phyloP scores from a whole-genome alignment of 345 rosid species.

The Heritiera littoralis region DNA sequence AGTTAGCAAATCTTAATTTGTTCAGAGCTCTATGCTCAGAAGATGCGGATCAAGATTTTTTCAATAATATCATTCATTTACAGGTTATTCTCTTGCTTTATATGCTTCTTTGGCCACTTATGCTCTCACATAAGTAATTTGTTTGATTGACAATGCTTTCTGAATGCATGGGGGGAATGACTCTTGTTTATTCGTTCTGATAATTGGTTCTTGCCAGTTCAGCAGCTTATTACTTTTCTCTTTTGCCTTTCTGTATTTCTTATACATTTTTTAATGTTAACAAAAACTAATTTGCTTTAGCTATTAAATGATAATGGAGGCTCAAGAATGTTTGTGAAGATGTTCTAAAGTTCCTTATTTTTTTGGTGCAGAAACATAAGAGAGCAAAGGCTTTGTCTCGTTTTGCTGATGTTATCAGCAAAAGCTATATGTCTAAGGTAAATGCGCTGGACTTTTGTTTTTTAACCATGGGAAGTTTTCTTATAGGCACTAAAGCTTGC shows the following conservation, averaged over 20 bases:
- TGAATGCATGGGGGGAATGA: background rate
- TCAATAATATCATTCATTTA: slow-evolving; percentile 68
- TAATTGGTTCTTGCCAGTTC: background rate
- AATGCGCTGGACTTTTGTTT: background rate
- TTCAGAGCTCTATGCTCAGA: slow-evolving; percentile 71
- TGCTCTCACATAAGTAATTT: background rate
- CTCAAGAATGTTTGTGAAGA: background rate
- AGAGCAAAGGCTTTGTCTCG: slow-evolving; percentile 71
- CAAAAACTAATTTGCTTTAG: background rate
- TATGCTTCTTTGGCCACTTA: background rate
- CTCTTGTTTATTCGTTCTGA: background rate
- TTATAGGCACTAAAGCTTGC: slow-evolving; percentile 18
- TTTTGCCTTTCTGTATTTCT: background rate
- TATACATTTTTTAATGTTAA: background rate
- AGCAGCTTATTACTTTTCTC: background rate
- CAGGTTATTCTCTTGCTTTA: slow-evolving; percentile 51
- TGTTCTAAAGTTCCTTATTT: background rate
- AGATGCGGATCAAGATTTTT: slow-evolving; percentile 86
- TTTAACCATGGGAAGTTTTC: background rate
- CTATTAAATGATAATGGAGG: background rate
- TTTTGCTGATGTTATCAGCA: slow-evolving; percentile 53
- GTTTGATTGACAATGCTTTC: background rate
- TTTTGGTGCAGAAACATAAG: slow-evolving; percentile 67
- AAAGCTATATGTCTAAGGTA: slow-evolving; percentile 58
- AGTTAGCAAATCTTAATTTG: slow-evolving; percentile 52